Percentiles rank a stretch among this genome's conserved stretches.
These are phyloP conservation scores for Pseudocohnilembus persalinus DNA, from an alignment of 169 alveolate species.

Conservation along the genomic window DNA sequence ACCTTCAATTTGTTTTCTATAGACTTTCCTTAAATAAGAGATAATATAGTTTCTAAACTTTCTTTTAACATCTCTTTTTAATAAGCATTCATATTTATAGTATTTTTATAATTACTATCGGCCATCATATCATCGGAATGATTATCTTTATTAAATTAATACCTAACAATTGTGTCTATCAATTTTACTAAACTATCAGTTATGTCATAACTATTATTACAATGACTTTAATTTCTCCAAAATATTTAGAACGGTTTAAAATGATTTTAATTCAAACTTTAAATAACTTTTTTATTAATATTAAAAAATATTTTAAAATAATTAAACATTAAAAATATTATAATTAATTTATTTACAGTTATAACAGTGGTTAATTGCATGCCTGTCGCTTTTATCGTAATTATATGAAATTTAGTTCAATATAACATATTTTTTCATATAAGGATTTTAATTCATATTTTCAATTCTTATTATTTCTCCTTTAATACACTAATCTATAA, in stretches of 20 bases:
- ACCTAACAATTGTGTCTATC: not conserved
- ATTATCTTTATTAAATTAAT: not conserved
- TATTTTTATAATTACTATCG: not conserved
- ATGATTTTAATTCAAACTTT: not conserved
- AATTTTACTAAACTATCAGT: not conserved
- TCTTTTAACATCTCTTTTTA: not conserved
- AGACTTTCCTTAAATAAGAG: not conserved
- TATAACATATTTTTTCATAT: not conserved
- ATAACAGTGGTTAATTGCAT: not conserved
- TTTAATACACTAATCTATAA: not conserved
- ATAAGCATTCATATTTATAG: not conserved
- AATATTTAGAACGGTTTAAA: not conserved
- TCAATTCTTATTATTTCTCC: not conserved
- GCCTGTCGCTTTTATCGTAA: not conserved
- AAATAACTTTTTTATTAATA: not conserved
- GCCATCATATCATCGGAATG: not conserved
- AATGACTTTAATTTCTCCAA: not conserved
- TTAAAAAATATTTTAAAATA: too few relatives aligned
- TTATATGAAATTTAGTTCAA: not conserved
- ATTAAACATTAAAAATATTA: not conserved
- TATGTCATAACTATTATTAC: not conserved
- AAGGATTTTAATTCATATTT: not conserved
- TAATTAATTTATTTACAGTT: not conserved
- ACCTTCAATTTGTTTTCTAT: not conserved
- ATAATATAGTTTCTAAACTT: not conserved